Base-by-base conservation (phyloP, 768 basidiomycete genomes). In the Chalciporus sphaerocephalus region DNA sequence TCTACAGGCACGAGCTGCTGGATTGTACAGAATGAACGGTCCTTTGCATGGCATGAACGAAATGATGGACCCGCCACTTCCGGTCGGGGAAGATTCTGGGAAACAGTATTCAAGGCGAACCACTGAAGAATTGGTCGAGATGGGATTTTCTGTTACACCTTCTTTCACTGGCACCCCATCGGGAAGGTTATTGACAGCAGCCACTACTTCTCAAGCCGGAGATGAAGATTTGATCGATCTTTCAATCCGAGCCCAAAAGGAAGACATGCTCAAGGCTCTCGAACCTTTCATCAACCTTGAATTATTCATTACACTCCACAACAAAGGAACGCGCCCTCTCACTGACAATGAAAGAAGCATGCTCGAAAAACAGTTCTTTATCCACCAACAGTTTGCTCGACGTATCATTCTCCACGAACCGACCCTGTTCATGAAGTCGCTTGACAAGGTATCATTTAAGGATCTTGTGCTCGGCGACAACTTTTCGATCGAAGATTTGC, bases 381-480 rank as follows among this genome's bases (percentile, higher is more conserved):
- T 48, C 15, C 33, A 40, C 13, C 52, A 48, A 13, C 68, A 67
- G 21, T 66, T 58, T 42, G 41, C 48, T 25, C 58, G 66, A 6
- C 54, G 67, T 0, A 55, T 67, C 21, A 51, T 67, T 33, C 61
- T 64, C 20, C 51, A 69, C 17, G 45, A 69, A 10, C 59, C 58
- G 1, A 46, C 27, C 10, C 53, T 69, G 3, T 62, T 59, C 24
- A 46, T 57, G 51, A 63, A 61, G 37, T 46, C 64, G 4, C n/a
- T 58, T 20, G 56, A 56, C 12, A 67, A 54, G 30, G 66, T 64
- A 2, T 69, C 66, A 12, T 54, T 68, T 40, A 55, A 55, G 37
- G 66, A 69, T 38, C 40, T 69, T n/a, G 28, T 67, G 17, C 50
- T 67, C 32, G 56, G 60, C 22, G 57, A 69, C 3, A 58, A 66